phyloP scores from a whole-genome alignment of 352 stramenopile genomes.

The Phytophthora chlamydospora region DNA sequence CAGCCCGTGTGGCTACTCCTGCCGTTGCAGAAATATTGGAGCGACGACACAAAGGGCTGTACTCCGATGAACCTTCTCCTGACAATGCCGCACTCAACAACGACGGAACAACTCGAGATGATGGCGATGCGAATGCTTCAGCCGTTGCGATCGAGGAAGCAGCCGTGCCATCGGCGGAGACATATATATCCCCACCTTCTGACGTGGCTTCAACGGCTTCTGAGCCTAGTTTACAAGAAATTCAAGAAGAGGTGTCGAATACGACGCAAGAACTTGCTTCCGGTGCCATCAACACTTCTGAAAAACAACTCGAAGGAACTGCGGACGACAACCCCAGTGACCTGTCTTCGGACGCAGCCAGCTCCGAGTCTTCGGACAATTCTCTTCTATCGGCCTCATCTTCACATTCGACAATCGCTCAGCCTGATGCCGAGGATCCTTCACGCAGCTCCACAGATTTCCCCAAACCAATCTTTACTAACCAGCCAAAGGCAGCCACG shows the following conservation, averaged over 20 bases:
- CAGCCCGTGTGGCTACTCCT: constrained; percentile 24
- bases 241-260: neutral
- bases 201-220: neutral
- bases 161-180: neutral
- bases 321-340: constrained; percentile 5
- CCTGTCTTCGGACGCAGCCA: constrained; percentile 5
- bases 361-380: constrained; percentile 7
- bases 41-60: constrained; percentile 24
- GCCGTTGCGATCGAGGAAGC: neutral
- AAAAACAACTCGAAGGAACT: constrained; percentile 2
- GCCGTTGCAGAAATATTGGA: constrained; percentile 33
- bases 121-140: neutral
- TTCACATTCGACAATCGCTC: constrained; percentile 9
- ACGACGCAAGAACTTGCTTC: neutral
- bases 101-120: neutral
- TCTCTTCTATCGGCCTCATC: constrained; percentile 9
- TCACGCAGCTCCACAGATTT: constrained; percentile 3
- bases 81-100: neutral
- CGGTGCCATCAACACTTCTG: neutral
- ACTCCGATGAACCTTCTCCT: neutral
- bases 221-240: neutral
- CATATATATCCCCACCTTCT: neutral
- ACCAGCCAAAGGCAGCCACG: constrained; percentile 5
- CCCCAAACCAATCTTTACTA: constrained; percentile 8
- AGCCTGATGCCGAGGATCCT: constrained; percentile 8